phyloP scores from a whole-genome alignment of 202 grass and related monocot species.

The Musa balbisiana region DNA sequence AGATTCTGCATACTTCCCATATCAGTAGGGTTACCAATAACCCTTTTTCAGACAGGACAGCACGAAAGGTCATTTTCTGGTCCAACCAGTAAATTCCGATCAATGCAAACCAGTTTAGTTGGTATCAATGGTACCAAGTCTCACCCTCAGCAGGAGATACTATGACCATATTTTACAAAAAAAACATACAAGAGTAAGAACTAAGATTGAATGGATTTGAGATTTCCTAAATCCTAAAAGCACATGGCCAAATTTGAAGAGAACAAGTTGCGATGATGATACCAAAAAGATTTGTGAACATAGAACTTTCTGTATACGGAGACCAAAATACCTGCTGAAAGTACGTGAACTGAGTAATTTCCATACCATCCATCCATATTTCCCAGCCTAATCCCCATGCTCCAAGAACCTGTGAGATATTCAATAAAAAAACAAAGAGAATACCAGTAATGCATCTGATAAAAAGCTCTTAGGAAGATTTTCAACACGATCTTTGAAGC shows the following conservation, averaged over 20 bases:
- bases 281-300: neutral
- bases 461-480: neutral
- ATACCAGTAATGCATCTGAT: neutral
- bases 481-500: neutral
- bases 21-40: too few species aligned
- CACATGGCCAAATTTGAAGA: neutral
- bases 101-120: too few species aligned
- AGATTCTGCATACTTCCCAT: too few species aligned
- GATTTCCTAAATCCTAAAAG: neutral
- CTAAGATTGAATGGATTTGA: neutral
- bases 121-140: too few species aligned
- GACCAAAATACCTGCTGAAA: conserved; percentile 70
- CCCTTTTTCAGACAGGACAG: too few species aligned
- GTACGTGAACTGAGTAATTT: conserved; percentile 99
- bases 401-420: conserved; percentile 64
- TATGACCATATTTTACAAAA: neutral
- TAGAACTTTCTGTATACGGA: neutral
- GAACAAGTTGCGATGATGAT: neutral
- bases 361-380: conserved; percentile 99
- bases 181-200: neutral
- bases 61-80: too few species aligned
- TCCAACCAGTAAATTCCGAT: too few species aligned
- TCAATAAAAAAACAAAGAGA: neutral
- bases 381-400: conserved; percentile 98
- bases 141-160: too few species aligned